Conservation (phyloP, 2,329 filamentous ascomycete genomes). For the Thelonectria olida region DNA sequence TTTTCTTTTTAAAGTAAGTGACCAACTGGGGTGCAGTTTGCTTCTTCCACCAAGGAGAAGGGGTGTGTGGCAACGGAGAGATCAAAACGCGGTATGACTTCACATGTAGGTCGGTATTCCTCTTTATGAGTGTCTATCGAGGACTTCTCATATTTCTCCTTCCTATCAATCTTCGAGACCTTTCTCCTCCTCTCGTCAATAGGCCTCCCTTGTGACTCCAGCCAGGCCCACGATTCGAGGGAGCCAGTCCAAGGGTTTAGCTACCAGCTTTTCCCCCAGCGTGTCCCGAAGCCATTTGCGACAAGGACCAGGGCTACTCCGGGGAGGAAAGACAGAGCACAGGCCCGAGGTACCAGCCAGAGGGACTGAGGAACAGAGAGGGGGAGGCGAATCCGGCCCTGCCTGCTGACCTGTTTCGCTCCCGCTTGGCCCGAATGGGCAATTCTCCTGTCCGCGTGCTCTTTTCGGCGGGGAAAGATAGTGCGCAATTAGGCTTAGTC, state of each 20-base stretch:
- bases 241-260: conserved; percentile 26
- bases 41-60: conserved; percentile 5
- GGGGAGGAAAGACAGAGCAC: conserved; percentile 36
- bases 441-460: conserved; percentile 36
- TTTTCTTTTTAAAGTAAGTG: conserved; percentile 13
- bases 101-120: neutral
- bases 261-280: conserved; percentile 29
- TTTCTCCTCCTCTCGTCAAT: conserved; percentile 8
- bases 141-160: neutral
- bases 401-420: conserved; percentile 40
- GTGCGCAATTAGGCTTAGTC: conserved; percentile 26
- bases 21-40: neutral
- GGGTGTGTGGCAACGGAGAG: conserved; percentile 1
- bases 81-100: conserved; percentile 2
- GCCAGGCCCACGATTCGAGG: conserved; percentile 25
- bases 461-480: conserved; percentile 19
- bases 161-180: neutral
- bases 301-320: conserved; percentile 38
- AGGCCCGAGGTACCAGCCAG: conserved; percentile 33
- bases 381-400: conserved; percentile 39
- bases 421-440: conserved; percentile 36
- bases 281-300: conserved; percentile 19
- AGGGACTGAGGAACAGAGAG: conserved; percentile 28
- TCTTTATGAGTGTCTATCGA: conserved; percentile 1
- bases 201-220: conserved; percentile 21